These are phyloP conservation scores for Beauveria brongniartii DNA, from an alignment of 2,329 filamentous ascomycete species.

Conservation along the genomic window DNA sequence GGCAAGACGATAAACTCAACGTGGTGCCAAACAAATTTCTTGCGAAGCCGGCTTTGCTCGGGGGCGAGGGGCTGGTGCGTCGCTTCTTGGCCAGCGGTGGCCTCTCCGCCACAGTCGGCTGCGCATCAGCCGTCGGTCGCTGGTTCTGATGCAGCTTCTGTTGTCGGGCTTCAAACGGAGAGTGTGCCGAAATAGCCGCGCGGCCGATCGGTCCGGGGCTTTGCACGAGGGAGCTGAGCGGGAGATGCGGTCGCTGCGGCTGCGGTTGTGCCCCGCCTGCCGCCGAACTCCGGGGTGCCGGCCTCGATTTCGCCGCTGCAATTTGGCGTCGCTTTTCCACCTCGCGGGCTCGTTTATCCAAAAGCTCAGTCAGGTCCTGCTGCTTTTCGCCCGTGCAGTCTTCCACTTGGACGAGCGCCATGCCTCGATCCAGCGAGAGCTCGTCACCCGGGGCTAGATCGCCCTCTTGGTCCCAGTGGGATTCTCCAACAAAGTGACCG, in stretches of 20 bases:
- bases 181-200: slow-evolving; percentile 24
- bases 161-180: slow-evolving; percentile 26
- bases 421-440: slow-evolving; percentile 65
- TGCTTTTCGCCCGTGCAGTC: slow-evolving; percentile 65
- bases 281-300: slow-evolving; percentile 7
- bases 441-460: slow-evolving; percentile 77
- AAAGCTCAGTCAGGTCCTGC: slow-evolving; percentile 68
- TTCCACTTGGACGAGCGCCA: slow-evolving; percentile 70
- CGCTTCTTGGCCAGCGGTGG: slow-evolving; percentile 21
- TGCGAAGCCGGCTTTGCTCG: slow-evolving; percentile 26
- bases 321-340: slow-evolving; percentile 40
- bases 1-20: slow-evolving; percentile 22
- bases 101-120: slow-evolving; percentile 6
- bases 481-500: slow-evolving; percentile 75
- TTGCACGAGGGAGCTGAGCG: slow-evolving; percentile 32
- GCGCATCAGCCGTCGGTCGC: neutral
- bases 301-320: slow-evolving; percentile 30
- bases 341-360: slow-evolving; percentile 60
- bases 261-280: slow-evolving; percentile 15
- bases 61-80: slow-evolving; percentile 22
- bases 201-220: slow-evolving; percentile 24
- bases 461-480: slow-evolving; percentile 65
- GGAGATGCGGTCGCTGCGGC: slow-evolving; percentile 31
- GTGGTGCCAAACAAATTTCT: slow-evolving; percentile 27
- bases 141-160: slow-evolving; percentile 9